Evolutionary conservation across 495 filamentous ascomycete genomes (phyloP).

Genomic region (Aspergillus olivimuriae): DNA sequence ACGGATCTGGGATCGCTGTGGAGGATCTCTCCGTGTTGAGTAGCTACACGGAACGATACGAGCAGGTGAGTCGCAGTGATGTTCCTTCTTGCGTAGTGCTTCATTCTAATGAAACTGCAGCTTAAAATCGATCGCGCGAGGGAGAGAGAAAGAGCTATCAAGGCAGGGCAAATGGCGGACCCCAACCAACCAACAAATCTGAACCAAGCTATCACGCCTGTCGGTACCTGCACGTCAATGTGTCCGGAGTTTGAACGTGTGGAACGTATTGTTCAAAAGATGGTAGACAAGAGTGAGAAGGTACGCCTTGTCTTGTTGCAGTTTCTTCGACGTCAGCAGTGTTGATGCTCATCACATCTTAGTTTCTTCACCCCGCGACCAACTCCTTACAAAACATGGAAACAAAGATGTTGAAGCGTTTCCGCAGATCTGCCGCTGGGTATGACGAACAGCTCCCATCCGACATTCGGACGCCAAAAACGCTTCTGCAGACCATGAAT

Average conservation of each 20-base stretch:
- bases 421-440: constrained; percentile 84
- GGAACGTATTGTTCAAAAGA: constrained; percentile 65
- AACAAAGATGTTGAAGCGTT: constrained; percentile 73
- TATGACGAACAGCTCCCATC: constrained; percentile 86
- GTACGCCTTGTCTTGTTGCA: constrained; percentile 20
- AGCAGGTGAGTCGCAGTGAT: constrained; percentile 38
- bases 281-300: constrained; percentile 57
- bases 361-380: constrained; percentile 35
- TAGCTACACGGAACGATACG: constrained; percentile 37
- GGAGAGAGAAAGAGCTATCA: constrained; percentile 63
- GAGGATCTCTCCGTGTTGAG: constrained; percentile 19
- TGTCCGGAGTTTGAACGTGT: constrained; percentile 87
- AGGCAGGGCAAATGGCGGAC: constrained; percentile 74
- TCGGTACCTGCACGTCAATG: constrained; percentile 88
- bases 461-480: constrained; percentile 75
- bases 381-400: constrained; percentile 39
- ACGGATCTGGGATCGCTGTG: constrained; percentile 9
- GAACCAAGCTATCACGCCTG: constrained; percentile 77
- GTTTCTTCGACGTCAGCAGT: neutral
- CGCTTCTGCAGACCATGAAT: constrained; percentile 69
- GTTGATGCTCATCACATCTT: neutral
- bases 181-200: constrained; percentile 77
- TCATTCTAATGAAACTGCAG: constrained; percentile 26
- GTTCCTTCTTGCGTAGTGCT: neutral
- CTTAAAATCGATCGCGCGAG: constrained; percentile 62